Conservation (phyloP, 148 eudicot species). For the Euryodendron excelsum region DNA sequence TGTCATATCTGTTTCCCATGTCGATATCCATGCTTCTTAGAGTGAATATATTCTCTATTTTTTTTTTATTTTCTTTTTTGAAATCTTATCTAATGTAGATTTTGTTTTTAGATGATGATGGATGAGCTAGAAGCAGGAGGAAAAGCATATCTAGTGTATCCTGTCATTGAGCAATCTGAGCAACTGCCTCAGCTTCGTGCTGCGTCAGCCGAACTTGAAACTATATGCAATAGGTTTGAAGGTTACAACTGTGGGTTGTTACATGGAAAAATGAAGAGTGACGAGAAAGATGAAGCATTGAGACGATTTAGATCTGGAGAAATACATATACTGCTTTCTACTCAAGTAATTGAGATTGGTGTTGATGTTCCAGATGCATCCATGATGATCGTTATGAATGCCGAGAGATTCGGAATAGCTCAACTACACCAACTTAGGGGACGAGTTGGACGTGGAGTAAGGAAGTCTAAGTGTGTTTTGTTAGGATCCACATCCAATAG, state of each 20-base stretch:
- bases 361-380: slow-evolving; percentile 98
- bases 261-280: slow-evolving; percentile 85
- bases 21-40: neutral
- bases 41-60: neutral
- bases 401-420: slow-evolving; percentile 96
- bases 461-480: slow-evolving; percentile 78
- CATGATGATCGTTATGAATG: slow-evolving; percentile 97
- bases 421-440: slow-evolving; percentile 97
- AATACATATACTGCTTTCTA: slow-evolving; percentile 74
- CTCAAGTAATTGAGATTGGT: slow-evolving; percentile 89
- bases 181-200: slow-evolving; percentile 92
- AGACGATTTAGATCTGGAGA: slow-evolving; percentile 71
- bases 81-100: neutral
- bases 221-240: slow-evolving; percentile 53
- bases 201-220: slow-evolving; percentile 72
- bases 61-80: neutral
- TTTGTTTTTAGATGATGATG: slow-evolving; percentile 58
- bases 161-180: slow-evolving; percentile 77
- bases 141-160: slow-evolving; percentile 82
- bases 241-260: slow-evolving; percentile 72
- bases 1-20: no score
- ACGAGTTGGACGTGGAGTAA: slow-evolving; percentile 84
- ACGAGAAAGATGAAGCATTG: slow-evolving; percentile 78
- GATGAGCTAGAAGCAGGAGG: slow-evolving; percentile 75
- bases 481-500: slow-evolving; percentile 50